Evolutionary conservation across 176 grass and related monocot genomes (phyloP).

Genomic region (Triticum turgidum): DNA sequence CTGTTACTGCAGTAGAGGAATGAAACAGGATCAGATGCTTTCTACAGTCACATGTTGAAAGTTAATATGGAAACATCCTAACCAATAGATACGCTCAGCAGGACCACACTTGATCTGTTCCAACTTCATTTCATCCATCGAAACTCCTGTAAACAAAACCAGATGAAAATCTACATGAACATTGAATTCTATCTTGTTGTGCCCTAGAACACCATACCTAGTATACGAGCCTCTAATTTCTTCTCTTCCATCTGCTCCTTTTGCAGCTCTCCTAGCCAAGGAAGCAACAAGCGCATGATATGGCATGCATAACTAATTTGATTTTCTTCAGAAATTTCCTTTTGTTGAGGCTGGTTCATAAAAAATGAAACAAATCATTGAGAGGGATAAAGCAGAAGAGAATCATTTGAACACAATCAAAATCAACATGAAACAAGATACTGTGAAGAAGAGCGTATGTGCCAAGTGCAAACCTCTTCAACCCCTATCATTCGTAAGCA

Average conservation of each 20-base stretch:
- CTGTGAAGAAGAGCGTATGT: background rate
- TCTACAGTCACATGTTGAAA: background rate
- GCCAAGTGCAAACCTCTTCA: conserved; percentile 35
- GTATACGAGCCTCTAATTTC: conserved; percentile 66
- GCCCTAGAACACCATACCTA: conserved; percentile 42
- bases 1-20: conserved; percentile 43
- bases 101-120: conserved; percentile 43
- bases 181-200: background rate
- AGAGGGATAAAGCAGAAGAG: background rate
- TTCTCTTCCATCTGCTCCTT: conserved; percentile 45
- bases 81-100: conserved; percentile 73
- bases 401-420: conserved; percentile 1
- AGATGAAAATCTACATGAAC: background rate
- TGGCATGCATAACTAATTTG: conserved; percentile 42
- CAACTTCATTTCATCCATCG: conserved; percentile 43
- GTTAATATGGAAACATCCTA: conserved; percentile 28
- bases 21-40: background rate
- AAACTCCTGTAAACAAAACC: conserved; percentile 43
- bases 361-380: conserved; percentile 1
- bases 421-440: conserved; percentile 3
- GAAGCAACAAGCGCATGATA: conserved; percentile 47
- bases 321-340: conserved; percentile 48
- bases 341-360: conserved; percentile 45
- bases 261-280: conserved; percentile 62
- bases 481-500: conserved; percentile 53